Percentiles rank a stretch among this genome's conserved stretches.
Conservation (phyloP, 2,329 filamentous ascomycete genomes). For the Scleromitrula shiraiana region DNA sequence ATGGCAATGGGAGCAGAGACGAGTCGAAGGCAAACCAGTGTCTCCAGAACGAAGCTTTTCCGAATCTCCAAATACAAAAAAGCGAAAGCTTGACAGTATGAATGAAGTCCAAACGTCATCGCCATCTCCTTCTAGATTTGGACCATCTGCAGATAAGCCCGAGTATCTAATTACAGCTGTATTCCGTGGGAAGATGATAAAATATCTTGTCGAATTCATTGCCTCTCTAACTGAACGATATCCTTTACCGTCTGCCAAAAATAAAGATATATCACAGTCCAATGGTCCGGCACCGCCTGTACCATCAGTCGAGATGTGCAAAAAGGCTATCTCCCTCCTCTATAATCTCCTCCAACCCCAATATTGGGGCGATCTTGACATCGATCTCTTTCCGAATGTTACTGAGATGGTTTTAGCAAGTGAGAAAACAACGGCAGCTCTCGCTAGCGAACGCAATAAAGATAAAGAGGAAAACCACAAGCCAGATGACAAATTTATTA, state of each 20-base stretch:
- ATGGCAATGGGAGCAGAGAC: slow-evolving; percentile 84
- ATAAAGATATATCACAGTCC: slow-evolving; percentile 43
- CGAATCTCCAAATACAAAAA: slow-evolving; percentile 65
- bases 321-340: slow-evolving; percentile 74
- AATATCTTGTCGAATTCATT: slow-evolving; percentile 94
- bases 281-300: slow-evolving; percentile 42
- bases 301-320: slow-evolving; percentile 68
- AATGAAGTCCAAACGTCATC: slow-evolving; percentile 44
- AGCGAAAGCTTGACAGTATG: slow-evolving; percentile 60
- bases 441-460: slow-evolving; percentile 51
- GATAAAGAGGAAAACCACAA: slow-evolving; percentile 69
- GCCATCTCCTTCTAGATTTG: slow-evolving; percentile 43
- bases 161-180: slow-evolving; percentile 62
- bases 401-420: slow-evolving; percentile 78
- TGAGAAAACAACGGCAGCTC: slow-evolving; percentile 61
- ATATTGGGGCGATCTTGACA: slow-evolving; percentile 86
- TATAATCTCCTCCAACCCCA: slow-evolving; percentile 77
- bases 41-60: slow-evolving; percentile 39
- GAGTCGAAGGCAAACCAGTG: slow-evolving; percentile 53
- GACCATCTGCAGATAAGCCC: slow-evolving; percentile 38
- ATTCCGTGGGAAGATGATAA: slow-evolving; percentile 74
- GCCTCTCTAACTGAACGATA: slow-evolving; percentile 82
- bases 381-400: slow-evolving; percentile 85
- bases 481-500: slow-evolving; percentile 75
- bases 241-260: slow-evolving; percentile 62